Evolutionary conservation across 1,284 basidiomycete species (phyloP), one percentile per base, ranked within the genome.

Genomic region (Sporisorium reilianum): DNA sequence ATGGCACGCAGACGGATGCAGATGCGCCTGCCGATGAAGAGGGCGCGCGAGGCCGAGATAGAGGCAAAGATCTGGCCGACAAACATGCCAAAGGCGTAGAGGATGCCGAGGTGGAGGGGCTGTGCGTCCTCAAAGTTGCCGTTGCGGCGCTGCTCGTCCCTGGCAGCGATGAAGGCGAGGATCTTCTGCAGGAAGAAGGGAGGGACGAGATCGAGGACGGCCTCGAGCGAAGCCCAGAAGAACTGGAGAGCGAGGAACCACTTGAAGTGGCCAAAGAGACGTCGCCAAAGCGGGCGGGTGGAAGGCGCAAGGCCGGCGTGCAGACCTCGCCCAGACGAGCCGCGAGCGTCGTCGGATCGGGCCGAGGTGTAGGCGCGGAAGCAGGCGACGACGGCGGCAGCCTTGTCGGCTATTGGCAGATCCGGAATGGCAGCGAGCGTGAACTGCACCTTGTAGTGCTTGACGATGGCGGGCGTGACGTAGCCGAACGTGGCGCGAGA

Each of bases 41-140:
- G 84, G 0, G 84, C 82, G 65, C 87, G 87, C n/a, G 85, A 86
- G 41, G 85, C 83, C 0, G 81, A 81, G 28, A 86, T 69, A 9
- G 85, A 83, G 11, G 82, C 82, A 12, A 87, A 68, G 30, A 86
- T 72, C 66, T 88, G 87, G 22, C 86, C 86, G 5, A 85, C 61
- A 44, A 86, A 86, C 85, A 89, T 87, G 61, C 86, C 85, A 18
- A 82, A 83, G 3, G 88, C 86, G 67, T 88, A 89, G 2, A 88
- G 82, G 0, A 87, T 78, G 5, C 87, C 87, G 51, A 88, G 86
- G 65, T 89, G 88, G 0, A 80, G 64, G 0, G 87, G 87, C 28
- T 68, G 62, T 10, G 55, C 63, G 20, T 58, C 50, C 2, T 54
- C 49, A 34, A 57, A 57, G 52, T 59, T 48, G 50, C 62, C 67